Evolutionary conservation across 2,329 filamentous ascomycete species (phyloP).

Genomic region (Talaromyces islandicus): DNA sequence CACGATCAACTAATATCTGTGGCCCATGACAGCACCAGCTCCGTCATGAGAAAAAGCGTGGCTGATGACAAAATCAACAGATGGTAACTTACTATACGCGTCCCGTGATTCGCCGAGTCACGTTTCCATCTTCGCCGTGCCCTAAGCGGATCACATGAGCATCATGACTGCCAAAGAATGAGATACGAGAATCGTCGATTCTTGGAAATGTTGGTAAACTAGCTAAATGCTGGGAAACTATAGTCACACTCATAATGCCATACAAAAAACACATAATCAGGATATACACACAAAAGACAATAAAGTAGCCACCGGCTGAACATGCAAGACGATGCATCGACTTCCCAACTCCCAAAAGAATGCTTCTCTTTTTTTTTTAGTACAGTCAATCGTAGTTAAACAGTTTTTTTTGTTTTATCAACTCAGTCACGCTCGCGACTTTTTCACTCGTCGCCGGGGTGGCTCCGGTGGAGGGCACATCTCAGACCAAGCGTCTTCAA

Average conservation of each 20-base stretch:
- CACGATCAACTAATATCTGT: not conserved
- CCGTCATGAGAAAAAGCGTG: not conserved
- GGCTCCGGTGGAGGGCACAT: conserved; percentile 17
- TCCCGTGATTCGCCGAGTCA: not conserved
- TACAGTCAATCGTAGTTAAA: not conserved
- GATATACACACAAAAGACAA: not conserved
- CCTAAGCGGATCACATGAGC: not conserved
- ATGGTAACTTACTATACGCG: not conserved
- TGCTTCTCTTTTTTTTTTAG: not conserved
- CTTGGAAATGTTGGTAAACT: not conserved
- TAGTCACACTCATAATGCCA: not conserved
- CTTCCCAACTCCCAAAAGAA: not conserved
- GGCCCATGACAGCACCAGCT: not conserved
- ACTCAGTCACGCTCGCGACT: not conserved
- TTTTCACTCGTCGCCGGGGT: conserved; percentile 1
- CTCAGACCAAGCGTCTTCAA: conserved; percentile 57
- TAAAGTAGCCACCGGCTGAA: not conserved
- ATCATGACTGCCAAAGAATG: too few species aligned
- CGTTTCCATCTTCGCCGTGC: not conserved
- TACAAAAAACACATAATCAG: not conserved
- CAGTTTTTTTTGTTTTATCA: not conserved
- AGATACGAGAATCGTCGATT: not conserved
- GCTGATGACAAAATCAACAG: not conserved
- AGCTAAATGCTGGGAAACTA: not conserved
- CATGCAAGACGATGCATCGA: not conserved